phyloP scores from a whole-genome alignment of 257 asterid genomes.

The Echium plantagineum region DNA sequence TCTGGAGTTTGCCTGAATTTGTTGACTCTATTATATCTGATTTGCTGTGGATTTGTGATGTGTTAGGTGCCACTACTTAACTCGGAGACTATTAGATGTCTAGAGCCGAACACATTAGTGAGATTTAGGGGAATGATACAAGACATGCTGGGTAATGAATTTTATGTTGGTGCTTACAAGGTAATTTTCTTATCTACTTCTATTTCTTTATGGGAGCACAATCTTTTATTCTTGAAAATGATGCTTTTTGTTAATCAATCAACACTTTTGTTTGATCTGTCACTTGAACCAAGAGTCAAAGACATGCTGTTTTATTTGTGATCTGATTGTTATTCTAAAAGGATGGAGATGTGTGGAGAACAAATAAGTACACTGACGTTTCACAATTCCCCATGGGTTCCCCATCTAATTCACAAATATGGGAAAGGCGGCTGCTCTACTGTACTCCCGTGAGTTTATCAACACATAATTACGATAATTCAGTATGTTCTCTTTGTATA shows the following conservation, averaged over 20 bases:
- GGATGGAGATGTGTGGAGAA: conserved; percentile 78
- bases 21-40: neutral
- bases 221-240: neutral
- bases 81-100: conserved; percentile 40
- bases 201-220: neutral
- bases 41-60: conserved; percentile 9
- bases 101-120: conserved; percentile 70
- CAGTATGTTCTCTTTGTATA: neutral
- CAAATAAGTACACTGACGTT: conserved; percentile 70
- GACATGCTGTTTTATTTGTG: neutral
- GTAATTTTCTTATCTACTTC: conserved; percentile 19
- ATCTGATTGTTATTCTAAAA: conserved; percentile 11
- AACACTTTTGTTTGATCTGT: too few relatives aligned
- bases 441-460: conserved; percentile 64
- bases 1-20: too few relatives aligned
- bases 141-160: conserved; percentile 83
- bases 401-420: conserved; percentile 46
- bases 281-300: neutral
- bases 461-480: neutral
- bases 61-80: conserved; percentile 67
- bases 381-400: conserved; percentile 38
- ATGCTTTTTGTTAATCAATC: too few relatives aligned
- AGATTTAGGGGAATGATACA: conserved; percentile 89
- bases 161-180: conserved; percentile 81
- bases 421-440: conserved; percentile 84